phyloP scores from a whole-genome alignment of 805 yeast species.

The Sugiyamaella lignohabitans region DNA sequence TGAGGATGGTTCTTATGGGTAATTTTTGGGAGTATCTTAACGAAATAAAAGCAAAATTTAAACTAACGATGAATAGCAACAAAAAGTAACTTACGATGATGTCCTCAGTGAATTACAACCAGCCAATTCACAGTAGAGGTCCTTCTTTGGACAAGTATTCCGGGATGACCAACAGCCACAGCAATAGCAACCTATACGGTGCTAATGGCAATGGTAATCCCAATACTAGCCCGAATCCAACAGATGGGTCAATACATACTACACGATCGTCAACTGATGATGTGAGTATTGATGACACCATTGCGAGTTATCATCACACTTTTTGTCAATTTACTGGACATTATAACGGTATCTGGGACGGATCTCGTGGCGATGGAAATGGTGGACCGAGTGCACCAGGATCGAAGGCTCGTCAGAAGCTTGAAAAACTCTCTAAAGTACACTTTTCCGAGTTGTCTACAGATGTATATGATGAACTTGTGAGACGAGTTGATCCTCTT shows the following conservation, averaged over 20 bases:
- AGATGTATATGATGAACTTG: slow-evolving; percentile 89
- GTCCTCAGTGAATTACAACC: not conserved
- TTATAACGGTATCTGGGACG: not conserved
- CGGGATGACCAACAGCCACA: too few species aligned
- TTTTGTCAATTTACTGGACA: slow-evolving; percentile 17
- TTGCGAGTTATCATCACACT: slow-evolving; percentile 12
- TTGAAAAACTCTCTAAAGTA: slow-evolving; percentile 64
- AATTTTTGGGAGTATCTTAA: too few species aligned
- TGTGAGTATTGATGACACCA: slow-evolving; percentile 10
- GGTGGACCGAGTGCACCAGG: slow-evolving; percentile 10
- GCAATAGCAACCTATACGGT: too few species aligned
- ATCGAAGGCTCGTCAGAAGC: slow-evolving; percentile 74
- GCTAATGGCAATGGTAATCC: too few species aligned
- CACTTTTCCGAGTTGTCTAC: slow-evolving; percentile 89
- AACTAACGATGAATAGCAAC: too few species aligned
- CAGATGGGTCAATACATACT: slow-evolving; percentile 4
- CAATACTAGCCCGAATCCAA: not conserved
- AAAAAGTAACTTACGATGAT: too few species aligned
- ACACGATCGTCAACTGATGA: slow-evolving; percentile 5
- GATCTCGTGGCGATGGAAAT: not conserved
- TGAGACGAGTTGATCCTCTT: slow-evolving; percentile 51
- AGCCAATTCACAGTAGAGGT: not conserved
- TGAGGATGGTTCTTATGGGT: not conserved
- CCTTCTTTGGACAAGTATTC: too few species aligned
- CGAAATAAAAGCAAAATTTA: too few species aligned